Conservation (phyloP, 495 filamentous ascomycete genomes). For the Aspergillus leporis region DNA sequence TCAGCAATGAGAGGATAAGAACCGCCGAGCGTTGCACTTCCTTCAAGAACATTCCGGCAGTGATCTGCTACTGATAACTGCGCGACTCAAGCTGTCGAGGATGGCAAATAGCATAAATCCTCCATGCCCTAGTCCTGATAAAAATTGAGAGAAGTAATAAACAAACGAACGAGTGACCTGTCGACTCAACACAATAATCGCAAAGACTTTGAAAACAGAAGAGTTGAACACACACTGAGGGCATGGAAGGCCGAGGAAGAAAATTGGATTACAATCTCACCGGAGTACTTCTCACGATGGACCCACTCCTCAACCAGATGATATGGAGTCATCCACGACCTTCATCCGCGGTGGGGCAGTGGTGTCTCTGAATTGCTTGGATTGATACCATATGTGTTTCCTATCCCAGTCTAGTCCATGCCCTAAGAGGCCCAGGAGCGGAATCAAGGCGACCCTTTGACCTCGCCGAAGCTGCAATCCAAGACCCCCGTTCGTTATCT, state of each 20-base stretch:
- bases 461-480: background rate
- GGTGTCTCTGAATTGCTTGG: background rate
- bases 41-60: background rate
- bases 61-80: background rate
- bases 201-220: background rate
- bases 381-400: background rate
- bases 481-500: background rate
- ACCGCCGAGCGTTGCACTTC: background rate
- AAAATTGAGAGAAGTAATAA: background rate
- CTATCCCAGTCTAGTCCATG: background rate
- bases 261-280: background rate
- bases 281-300: background rate
- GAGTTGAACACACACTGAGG: background rate
- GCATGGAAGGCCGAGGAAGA: background rate
- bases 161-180: background rate
- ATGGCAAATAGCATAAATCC: background rate
- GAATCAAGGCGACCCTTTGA: background rate
- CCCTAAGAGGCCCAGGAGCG: background rate
- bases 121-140: background rate
- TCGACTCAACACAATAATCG: background rate
- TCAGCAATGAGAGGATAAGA: slow-evolving; percentile 21
- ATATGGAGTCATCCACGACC: background rate
- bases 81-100: background rate
- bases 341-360: background rate
- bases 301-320: background rate